Evolutionary conservation across 176 grass and related monocot species (phyloP).

Genomic region (Rhynchospora breviuscula): DNA sequence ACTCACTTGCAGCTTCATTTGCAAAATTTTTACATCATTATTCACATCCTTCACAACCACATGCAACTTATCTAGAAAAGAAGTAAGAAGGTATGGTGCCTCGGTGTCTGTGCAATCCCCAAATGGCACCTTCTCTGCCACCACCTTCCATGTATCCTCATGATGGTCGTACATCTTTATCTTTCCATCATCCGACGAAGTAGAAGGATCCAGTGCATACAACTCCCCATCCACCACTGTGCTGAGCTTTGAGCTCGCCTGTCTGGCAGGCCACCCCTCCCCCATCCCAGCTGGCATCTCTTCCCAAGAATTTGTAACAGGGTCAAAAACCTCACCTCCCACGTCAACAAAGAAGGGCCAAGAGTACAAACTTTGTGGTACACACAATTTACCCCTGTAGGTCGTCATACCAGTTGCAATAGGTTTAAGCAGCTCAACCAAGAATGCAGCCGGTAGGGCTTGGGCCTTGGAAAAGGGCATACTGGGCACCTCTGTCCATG

Average conservation of each 20-base stretch:
- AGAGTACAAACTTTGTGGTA: conserved; percentile 77
- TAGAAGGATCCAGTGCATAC: conserved; percentile 67
- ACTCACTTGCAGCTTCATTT: conserved; percentile 23
- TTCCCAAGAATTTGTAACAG: conserved; percentile 44
- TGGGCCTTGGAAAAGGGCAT: conserved; percentile 66
- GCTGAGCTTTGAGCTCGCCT: conserved; percentile 59
- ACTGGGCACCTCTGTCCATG: conserved; percentile 47
- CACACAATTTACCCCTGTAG: conserved; percentile 57
- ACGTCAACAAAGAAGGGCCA: conserved; percentile 75
- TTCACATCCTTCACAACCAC: conserved; percentile 46
- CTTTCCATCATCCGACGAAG: conserved; percentile 42
- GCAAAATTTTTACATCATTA: conserved; percentile 38
- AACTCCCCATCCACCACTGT: conserved; percentile 48
- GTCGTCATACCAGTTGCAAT: conserved; percentile 54
- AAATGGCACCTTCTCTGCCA: conserved; percentile 41
- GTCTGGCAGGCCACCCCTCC: conserved; percentile 73
- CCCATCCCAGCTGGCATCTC: conserved; percentile 77
- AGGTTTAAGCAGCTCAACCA: conserved; percentile 65
- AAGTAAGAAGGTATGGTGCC: conserved; percentile 45
- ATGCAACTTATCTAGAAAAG: conserved; percentile 65
- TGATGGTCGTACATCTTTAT: conserved; percentile 74
- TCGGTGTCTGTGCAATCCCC: conserved; percentile 38
- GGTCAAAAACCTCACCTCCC: conserved; percentile 73
- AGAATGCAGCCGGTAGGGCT: conserved; percentile 44
- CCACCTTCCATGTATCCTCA: conserved; percentile 64